Evolutionary conservation across 2,329 filamentous ascomycete genomes (phyloP).

Genomic region (Trichoderma harzianum): DNA sequence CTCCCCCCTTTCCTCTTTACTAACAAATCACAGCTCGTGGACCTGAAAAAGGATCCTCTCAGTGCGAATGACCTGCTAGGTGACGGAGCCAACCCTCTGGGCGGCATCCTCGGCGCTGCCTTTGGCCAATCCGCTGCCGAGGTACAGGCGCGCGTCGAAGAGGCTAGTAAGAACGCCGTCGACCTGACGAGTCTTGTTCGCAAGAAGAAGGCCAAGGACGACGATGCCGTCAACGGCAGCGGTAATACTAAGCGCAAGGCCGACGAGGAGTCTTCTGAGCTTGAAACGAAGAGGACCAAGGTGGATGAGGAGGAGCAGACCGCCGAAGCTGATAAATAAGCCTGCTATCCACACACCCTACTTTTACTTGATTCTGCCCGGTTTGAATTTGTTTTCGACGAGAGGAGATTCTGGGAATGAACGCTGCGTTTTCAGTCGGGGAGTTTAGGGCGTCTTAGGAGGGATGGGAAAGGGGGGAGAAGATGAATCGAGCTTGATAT

Average conservation of each 20-base stretch:
- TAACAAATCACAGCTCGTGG: conserved; percentile 51
- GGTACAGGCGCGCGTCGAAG: conserved; percentile 62
- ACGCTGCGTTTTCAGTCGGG: background rate
- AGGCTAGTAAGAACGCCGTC: conserved; percentile 70
- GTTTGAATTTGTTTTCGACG: background rate
- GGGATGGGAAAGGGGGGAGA: background rate
- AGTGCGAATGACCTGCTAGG: conserved; percentile 40
- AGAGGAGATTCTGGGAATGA: background rate
- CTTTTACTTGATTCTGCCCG: background rate
- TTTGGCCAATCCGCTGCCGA: conserved; percentile 60
- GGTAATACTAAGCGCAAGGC: conserved; percentile 41
- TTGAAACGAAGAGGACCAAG: conserved; percentile 36
- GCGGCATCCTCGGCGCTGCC: conserved; percentile 61
- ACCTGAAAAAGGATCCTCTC: conserved; percentile 59
- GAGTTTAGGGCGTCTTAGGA: background rate
- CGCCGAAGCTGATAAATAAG: conserved; percentile 3
- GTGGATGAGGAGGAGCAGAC: conserved; percentile 29
- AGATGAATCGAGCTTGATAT: background rate
- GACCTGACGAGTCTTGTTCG: conserved; percentile 73
- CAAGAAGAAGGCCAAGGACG: conserved; percentile 58
- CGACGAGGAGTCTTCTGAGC: conserved; percentile 27
- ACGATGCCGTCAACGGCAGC: conserved; percentile 13
- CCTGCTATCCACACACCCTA: background rate
- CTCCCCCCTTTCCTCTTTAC: background rate
- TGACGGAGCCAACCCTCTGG: conserved; percentile 41